These are phyloP conservation scores for Taphrina deformans DNA, from an alignment of 1,139 yeast species.

Conservation along the genomic window DNA sequence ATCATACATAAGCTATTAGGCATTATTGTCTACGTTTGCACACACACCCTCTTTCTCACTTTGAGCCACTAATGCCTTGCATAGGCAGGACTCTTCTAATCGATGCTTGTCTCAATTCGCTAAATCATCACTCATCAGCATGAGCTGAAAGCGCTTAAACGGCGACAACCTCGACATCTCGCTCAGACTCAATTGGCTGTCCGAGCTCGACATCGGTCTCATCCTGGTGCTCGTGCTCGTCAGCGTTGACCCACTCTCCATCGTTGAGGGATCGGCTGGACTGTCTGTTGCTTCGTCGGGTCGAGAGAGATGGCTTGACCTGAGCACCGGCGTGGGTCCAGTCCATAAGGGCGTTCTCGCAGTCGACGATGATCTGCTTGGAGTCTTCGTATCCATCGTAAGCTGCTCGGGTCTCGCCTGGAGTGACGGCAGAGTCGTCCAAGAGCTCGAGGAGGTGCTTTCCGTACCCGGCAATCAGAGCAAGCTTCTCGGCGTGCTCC, in stretches of 20 bases:
- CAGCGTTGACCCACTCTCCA: conserved; percentile 34
- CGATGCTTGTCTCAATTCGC: background rate
- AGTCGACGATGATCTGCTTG: conserved; percentile 94
- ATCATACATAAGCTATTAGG: conserved; percentile 29
- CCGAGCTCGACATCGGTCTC: conserved; percentile 33
- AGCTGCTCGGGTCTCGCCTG: conserved; percentile 98
- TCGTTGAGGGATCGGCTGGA: conserved; percentile 33
- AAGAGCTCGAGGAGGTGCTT: conserved; percentile 92
- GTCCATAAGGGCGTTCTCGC: conserved; percentile 90
- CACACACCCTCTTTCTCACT: background rate
- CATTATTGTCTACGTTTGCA: conserved; percentile 13
- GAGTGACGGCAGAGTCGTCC: conserved; percentile 96
- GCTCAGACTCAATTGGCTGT: conserved; percentile 32
- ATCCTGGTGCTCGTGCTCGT: conserved; percentile 32
- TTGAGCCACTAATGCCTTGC: background rate
- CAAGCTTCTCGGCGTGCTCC: conserved; percentile 94
- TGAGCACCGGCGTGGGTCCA: conserved; percentile 97
- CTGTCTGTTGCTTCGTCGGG: conserved; percentile 32
- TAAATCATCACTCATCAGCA: background rate
- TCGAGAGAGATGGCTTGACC: conserved; percentile 78
- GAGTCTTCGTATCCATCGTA: conserved; percentile 98
- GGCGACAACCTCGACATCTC: conserved; percentile 33
- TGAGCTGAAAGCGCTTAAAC: conserved; percentile 10
- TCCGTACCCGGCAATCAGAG: conserved; percentile 97
- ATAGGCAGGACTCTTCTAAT: background rate